Evolutionary conservation across 2,329 filamentous ascomycete species (phyloP).

Genomic region (Epichloe sylvatica): DNA sequence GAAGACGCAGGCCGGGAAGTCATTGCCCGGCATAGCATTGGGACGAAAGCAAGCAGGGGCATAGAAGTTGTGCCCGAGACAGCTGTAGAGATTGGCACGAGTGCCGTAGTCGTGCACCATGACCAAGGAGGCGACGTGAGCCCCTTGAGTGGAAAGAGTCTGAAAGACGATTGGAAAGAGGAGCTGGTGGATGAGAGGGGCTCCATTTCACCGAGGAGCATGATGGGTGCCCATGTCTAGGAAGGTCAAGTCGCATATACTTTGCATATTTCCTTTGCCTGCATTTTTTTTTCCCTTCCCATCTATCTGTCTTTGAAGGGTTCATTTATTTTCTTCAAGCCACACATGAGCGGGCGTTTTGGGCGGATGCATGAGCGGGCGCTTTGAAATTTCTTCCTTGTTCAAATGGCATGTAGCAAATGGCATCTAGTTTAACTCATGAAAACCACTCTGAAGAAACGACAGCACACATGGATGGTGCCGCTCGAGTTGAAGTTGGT

Average conservation of each 20-base stretch:
- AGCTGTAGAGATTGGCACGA: conserved; percentile 5
- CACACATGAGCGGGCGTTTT: background rate
- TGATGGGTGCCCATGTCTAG: background rate
- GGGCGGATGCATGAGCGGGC: no score
- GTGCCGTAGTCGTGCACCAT: conserved; percentile 1
- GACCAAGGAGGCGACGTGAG: conserved; percentile 1
- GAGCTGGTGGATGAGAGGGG: background rate
- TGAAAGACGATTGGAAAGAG: background rate
- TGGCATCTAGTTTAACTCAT: background rate
- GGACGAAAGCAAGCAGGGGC: background rate
- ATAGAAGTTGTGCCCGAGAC: conserved; percentile 4
- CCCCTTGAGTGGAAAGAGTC: conserved; percentile 1
- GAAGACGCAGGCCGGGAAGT: conserved; percentile 1
- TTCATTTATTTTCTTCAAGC: background rate
- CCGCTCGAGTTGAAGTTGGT: no score
- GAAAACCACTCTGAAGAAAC: no score
- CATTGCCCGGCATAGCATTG: background rate
- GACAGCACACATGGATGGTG: no score
- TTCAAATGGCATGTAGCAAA: background rate
- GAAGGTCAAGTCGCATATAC: background rate
- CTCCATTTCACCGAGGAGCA: background rate
- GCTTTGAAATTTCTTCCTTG: no score
- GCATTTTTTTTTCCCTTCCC: no score
- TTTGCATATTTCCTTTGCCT: background rate
- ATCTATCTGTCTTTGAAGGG: background rate